Evolutionary conservation across 257 asterid species (phyloP), one percentile per base, ranked within the genome.

Genomic region (Ehretia macrophylla): DNA sequence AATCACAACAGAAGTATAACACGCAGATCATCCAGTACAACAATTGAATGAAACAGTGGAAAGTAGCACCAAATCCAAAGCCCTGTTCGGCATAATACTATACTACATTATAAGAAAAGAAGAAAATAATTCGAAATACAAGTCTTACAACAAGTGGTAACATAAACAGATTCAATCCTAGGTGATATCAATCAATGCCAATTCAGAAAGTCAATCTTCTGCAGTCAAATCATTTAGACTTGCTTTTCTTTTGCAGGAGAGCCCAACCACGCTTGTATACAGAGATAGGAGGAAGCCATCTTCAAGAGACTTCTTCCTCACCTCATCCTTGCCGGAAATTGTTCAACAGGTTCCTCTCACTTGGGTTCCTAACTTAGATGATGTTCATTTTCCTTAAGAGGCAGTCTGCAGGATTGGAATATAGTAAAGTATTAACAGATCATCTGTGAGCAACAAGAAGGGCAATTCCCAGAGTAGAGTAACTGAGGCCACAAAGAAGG

Each of bases 231-330:
- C 47, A 42, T 42, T 42, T 42, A 42, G 14, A 42, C 11, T 42
- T 2, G 35, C 3, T 6, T 27, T 27, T 27, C 35, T 27, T 27
- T 27, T 27, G 35, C 35, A 27, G 35, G 35, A 27, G n/a, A n/a
- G n/a, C n/a, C n/a, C n/a, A n/a, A n/a, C n/a, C n/a, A n/a, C 35
- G 35, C 35, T 27, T 6, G 6, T 1, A 27, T 27, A 27, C 6
- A 27, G 35, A 27, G 35, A 3, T 27, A 3, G 35, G 35, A 6
- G 35, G 35, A 27, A 27, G 35, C 6, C 35, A 27, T 27, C 35
- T 72, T 39, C 71, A 69, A 17, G 58, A 66, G 47, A 49, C 66
- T 42, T 72, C 79, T 56, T 73, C 88, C 27, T 27, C 6, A 6
- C 35, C 35, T 72, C 79, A 53, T 73, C 88, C 27, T 27, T 27